These are phyloP conservation scores for Naganishia antarctica DNA, from an alignment of 768 basidiomycete genomes.

Conservation along the genomic window DNA sequence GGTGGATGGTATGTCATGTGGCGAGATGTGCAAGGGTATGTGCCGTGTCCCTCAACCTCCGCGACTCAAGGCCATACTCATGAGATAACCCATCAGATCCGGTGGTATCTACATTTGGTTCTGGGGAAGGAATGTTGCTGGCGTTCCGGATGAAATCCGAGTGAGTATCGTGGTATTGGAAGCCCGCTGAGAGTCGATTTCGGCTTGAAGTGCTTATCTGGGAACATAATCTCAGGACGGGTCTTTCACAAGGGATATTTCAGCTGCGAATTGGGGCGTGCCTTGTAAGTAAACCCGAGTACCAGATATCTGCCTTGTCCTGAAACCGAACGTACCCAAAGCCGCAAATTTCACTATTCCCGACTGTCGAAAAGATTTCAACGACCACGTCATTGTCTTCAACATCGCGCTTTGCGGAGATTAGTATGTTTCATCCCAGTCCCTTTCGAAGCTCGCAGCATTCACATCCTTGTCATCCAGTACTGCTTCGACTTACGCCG, in stretches of 20 bases:
- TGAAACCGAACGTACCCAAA: not conserved
- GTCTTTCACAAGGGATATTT: slow-evolving; percentile 9
- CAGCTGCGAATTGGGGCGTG: slow-evolving; percentile 14
- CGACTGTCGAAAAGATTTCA: slow-evolving; percentile 39
- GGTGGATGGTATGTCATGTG: slow-evolving; percentile 61
- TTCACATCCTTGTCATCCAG: slow-evolving; percentile 31
- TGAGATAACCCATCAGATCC: slow-evolving; percentile 28
- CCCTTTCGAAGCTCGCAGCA: slow-evolving; percentile 53
- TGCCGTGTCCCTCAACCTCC: not conserved
- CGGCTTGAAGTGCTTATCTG: no score
- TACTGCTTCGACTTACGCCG: slow-evolving; percentile 35
- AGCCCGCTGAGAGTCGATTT: no score
- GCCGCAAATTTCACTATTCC: slow-evolving; percentile 44
- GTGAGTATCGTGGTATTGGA: slow-evolving; percentile 42
- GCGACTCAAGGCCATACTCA: not conserved
- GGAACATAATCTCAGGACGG: no score
- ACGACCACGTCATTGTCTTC: slow-evolving; percentile 56
- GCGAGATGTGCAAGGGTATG: slow-evolving; percentile 42
- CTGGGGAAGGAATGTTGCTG: slow-evolving; percentile 55
- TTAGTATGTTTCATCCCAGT: slow-evolving; percentile 41
- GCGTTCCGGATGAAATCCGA: slow-evolving; percentile 54
- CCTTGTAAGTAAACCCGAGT: not conserved
- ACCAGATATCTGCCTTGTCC: not conserved
- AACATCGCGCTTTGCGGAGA: slow-evolving; percentile 47
- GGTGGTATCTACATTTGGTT: slow-evolving; percentile 62